phyloP scores from a whole-genome alignment of 768 basidiomycete genomes.

The Suillus sp. region DNA sequence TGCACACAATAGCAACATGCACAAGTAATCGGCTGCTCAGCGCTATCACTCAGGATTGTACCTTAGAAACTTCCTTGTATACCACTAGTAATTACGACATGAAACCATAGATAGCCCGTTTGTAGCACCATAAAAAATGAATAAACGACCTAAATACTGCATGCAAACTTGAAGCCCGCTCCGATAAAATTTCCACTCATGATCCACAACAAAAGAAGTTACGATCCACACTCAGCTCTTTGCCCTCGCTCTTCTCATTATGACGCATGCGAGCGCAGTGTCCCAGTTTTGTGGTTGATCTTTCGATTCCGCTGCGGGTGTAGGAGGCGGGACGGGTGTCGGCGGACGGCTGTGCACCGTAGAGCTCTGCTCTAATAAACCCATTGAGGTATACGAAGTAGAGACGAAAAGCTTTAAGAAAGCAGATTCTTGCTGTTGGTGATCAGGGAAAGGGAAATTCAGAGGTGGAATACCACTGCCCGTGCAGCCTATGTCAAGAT shows the following conservation, averaged over 20 bases:
- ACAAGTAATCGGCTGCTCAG: background rate
- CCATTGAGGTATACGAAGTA: constrained; percentile 50
- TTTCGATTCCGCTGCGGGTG: background rate
- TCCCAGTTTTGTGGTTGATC: constrained; percentile 34
- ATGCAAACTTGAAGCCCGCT: background rate
- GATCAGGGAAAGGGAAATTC: constrained; percentile 43
- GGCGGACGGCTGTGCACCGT: constrained; percentile 14
- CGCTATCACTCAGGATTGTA: background rate
- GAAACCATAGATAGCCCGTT: background rate
- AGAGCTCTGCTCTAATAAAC: constrained; percentile 49
- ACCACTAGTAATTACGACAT: background rate
- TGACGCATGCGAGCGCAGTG: constrained; percentile 24
- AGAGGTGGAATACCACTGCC: constrained; percentile 40
- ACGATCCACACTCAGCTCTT: background rate
- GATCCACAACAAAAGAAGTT: background rate
- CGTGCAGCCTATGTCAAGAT: constrained; percentile 45
- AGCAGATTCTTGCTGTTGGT: constrained; percentile 43
- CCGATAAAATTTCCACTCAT: background rate
- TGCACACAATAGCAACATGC: too few relatives aligned
- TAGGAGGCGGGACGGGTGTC: constrained; percentile 18
- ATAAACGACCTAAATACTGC: constrained; percentile 10
- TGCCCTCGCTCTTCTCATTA: background rate
- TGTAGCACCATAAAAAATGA: constrained; percentile 4
- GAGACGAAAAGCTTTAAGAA: constrained; percentile 64
- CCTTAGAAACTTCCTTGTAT: background rate